Base-by-base conservation (phyloP, 768 basidiomycete species). In the Tylopilus plumbeoviolaceoides region DNA sequence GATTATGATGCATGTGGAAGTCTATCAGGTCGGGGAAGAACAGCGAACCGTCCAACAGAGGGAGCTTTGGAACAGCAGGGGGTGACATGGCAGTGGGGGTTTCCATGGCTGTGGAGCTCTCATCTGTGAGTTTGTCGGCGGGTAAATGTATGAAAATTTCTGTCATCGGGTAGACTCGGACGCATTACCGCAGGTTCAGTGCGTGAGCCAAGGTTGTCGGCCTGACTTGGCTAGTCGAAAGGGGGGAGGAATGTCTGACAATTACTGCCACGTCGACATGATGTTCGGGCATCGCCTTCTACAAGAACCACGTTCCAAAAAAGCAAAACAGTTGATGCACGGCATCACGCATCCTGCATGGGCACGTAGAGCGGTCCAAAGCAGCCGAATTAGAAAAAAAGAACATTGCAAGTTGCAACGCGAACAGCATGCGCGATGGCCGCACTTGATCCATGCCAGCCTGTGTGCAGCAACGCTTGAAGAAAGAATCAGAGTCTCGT, bases 1-100 rank as follows among this genome's bases (percentile, higher is more conserved):
- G 49, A 12, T 50, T 50, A n/a, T 50, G 43, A 41, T 35, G 41
- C 31, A 49, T 49, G 17, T 49, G 41, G 23, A 50, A 43, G 23
- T 35, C 27, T 25, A 50, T 35, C 21, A 43, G 23, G 41, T 50
- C 31, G 15, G 31, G 33, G 12, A 35, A 50, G 11, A 50, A 11
- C 12, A 50, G 39, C 5, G 41, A 35, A 18, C 42, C 7, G n/a
- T 50, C 49, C 8, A 50, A 18, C 4, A 3, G 41, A 6, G 41
- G 42, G 18, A 25, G 40, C 30, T n/a, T 23, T 33, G 48, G 48
- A 42, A 12, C 15, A 23, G 30, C 31, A 23, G 9, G 1, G 3
- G 17, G 21, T 20, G 15, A 31, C 39, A 48, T 41, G 39, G n/a
- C n/a, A n/a, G 17, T 38, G n/a, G 7, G 7, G 17, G 38, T n/a